Percentiles rank a stretch among this genome's conserved stretches.
Evolutionary conservation across 371 early-diverging fungal genomes (phyloP).

Genomic region (Actinomucor elegans): DNA sequence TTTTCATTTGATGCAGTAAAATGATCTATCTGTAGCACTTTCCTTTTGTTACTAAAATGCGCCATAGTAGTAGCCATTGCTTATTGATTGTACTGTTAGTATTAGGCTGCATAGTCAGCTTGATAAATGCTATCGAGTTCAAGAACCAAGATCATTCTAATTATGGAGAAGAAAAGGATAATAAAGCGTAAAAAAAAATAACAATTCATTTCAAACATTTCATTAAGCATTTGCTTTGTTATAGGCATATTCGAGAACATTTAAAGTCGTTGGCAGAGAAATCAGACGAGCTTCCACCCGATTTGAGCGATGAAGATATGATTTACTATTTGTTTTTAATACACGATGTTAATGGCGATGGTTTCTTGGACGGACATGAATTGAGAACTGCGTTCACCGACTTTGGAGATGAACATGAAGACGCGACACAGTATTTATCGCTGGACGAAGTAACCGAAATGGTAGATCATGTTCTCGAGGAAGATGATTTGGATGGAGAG

Average conservation of each 20-base stretch:
- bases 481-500: conserved; percentile 65
- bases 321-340: conserved; percentile 55
- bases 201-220: background rate
- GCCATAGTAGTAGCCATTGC: background rate
- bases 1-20: too few species aligned
- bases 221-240: background rate
- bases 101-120: background rate
- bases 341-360: conserved; percentile 67
- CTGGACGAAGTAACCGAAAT: conserved; percentile 45
- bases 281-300: conserved; percentile 9
- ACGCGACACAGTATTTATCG: conserved; percentile 17
- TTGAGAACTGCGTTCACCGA: conserved; percentile 58
- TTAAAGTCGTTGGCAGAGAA: conserved; percentile 16
- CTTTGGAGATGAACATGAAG: conserved; percentile 34
- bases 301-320: conserved; percentile 47
- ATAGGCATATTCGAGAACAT: conserved; percentile 32
- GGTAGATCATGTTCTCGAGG: conserved; percentile 65
- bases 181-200: conserved; percentile 20
- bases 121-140: conserved; percentile 14
- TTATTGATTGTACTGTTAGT: conserved; percentile 2
- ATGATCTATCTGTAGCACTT: too few species aligned
- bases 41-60: conserved; percentile 5
- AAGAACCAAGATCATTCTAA: conserved; percentile 26
- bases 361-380: conserved; percentile 71
- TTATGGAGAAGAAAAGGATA: conserved; percentile 24